These are phyloP conservation scores for Populus hybrid DNA, from an alignment of 441 rosid species.

Conservation along the genomic window DNA sequence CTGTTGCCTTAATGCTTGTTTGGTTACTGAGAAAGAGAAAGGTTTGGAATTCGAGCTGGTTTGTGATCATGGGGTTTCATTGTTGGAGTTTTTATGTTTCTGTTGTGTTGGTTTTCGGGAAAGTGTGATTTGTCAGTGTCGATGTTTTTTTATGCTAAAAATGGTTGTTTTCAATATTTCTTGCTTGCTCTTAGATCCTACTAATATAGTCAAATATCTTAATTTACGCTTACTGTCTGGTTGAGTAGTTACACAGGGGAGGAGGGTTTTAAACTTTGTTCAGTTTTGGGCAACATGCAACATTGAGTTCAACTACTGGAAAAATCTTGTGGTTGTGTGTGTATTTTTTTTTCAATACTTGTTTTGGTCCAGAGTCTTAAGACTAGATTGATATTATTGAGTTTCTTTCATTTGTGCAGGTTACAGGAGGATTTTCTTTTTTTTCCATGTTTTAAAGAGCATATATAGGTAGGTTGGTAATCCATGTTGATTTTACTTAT, in stretches of 20 bases:
- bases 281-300: too few species aligned
- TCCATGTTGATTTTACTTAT: not conserved
- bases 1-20: not conserved
- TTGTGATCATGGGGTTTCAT: not conserved
- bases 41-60: not conserved
- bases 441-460: not conserved
- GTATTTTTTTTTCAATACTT: too few species aligned
- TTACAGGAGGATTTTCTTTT: not conserved
- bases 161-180: not conserved
- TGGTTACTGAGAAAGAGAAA: not conserved
- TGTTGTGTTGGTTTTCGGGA: not conserved
- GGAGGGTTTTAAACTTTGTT: too few species aligned
- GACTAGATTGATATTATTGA: not conserved
- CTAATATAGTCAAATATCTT: not conserved
- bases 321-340: too few species aligned
- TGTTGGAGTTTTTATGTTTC: not conserved
- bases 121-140: not conserved
- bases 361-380: too few species aligned
- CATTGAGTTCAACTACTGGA: too few species aligned
- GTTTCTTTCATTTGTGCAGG: not conserved
- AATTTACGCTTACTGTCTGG: not conserved
- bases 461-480: not conserved
- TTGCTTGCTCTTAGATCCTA: not conserved
- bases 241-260: too few species aligned
- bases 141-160: not conserved